Percentiles rank a stretch among this genome's conserved stretches.
Conservation (phyloP, 148 eudicot species). For the Polygonum maritimum region DNA sequence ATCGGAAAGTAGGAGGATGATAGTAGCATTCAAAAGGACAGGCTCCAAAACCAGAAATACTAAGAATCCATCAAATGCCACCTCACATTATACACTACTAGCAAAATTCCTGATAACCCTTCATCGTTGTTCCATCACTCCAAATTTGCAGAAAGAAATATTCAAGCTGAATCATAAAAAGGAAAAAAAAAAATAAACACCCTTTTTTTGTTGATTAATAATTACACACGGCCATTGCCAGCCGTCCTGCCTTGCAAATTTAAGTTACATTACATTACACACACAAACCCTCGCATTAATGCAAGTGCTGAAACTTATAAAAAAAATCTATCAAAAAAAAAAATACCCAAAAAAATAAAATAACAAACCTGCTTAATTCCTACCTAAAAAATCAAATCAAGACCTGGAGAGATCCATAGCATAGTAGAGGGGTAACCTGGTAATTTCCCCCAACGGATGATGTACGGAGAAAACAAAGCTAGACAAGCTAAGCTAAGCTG, state of each 20-base stretch:
- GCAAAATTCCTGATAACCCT: not conserved
- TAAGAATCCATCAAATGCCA: constrained; percentile 4
- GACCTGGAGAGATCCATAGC: not conserved
- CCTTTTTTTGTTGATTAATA: constrained; percentile 3
- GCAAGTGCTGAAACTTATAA: not conserved
- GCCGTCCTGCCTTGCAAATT: not conserved
- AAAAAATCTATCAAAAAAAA: not conserved
- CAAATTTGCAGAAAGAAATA: not conserved
- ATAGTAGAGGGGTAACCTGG: not conserved
- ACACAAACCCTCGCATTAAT: not conserved
- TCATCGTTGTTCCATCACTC: not conserved
- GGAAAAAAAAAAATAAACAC: not conserved
- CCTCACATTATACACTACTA: not conserved
- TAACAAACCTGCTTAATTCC: not conserved
- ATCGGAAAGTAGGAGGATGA: not conserved
- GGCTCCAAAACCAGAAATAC: constrained; percentile 3
- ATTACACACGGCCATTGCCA: not conserved
- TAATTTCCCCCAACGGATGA: not conserved
- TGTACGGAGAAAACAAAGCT: not conserved
- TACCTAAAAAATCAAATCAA: not conserved
- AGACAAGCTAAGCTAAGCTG: no score
- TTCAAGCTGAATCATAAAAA: not conserved
- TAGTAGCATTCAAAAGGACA: not conserved
- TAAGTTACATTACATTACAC: not conserved
- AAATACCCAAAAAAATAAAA: not conserved